phyloP scores from a whole-genome alignment of 192 early-diverging fungal genomes.

The Gonapodya sp. region DNA sequence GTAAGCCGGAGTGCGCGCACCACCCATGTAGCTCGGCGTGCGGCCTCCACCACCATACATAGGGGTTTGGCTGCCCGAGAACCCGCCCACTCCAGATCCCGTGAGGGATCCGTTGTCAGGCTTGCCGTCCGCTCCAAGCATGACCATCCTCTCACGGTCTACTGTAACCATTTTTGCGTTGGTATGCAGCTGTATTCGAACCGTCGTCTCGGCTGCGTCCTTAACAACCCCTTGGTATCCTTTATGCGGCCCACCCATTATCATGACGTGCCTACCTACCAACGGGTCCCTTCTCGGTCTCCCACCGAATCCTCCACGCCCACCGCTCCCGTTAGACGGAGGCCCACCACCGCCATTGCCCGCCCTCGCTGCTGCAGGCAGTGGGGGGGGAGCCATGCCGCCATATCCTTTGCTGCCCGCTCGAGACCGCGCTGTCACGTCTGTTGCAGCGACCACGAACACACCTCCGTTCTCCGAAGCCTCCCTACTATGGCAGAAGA shows the following conservation, averaged over 20 bases:
- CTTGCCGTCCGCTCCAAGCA: conserved; percentile 46
- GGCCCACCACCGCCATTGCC: neutral
- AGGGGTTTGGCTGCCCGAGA: conserved; percentile 11
- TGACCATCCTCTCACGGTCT: conserved; percentile 60
- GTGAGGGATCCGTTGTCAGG: neutral
- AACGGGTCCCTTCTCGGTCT: conserved; percentile 13
- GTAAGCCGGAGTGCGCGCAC: conserved; percentile 16
- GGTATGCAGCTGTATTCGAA: conserved; percentile 89
- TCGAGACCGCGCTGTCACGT: conserved; percentile 30
- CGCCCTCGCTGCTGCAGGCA: neutral
- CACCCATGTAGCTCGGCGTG: conserved; percentile 14
- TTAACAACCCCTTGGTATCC: conserved; percentile 97
- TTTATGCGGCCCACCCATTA: conserved; percentile 83
- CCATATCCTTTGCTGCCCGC: conserved; percentile 5
- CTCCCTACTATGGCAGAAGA: conserved; percentile 71
- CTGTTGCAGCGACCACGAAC: conserved; percentile 59
- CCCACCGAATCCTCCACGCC: conserved; percentile 20
- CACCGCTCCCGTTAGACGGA: conserved; percentile 23
- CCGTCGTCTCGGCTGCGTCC: conserved; percentile 58
- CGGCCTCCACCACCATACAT: conserved; percentile 11
- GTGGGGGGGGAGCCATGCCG: neutral
- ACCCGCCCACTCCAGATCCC: neutral
- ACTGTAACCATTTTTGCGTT: conserved; percentile 73
- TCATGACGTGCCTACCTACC: conserved; percentile 47
- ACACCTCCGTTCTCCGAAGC: conserved; percentile 61